Evolutionary conservation across 805 yeast genomes (phyloP), one percentile per base, ranked within the genome.

Genomic region (Saturnispora zaruensis): DNA sequence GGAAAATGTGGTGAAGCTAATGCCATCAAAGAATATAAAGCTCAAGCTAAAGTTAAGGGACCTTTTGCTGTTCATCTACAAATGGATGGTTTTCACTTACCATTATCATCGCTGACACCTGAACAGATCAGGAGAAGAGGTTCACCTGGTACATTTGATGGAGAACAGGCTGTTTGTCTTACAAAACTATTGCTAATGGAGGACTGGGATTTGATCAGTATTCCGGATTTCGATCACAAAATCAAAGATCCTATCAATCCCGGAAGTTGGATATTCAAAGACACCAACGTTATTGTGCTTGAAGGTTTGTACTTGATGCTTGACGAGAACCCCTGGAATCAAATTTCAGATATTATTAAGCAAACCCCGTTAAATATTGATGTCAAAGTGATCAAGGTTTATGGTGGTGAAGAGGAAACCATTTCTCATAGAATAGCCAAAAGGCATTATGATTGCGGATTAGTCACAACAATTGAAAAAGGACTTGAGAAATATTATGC

Each of bases 141-240:
- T 0, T 84, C 96, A 0, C 95, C 96, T 2, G 78, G 73, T 57
- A 89, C 97, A 0, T 91, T 90, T 67, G 90, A 90, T 60, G 77
- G 84, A 5, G 60, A 66, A 11, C 72, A 69, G 42, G 69, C 76
- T 14, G 73, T 68, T 1, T 60, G 53, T 4, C 58, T 74, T 16
- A 66, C 64, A 18, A 56, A 54, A 45, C 52, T 63, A 8, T 56
- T 77, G 25, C 56, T 58, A 7, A n/a, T 5, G 3, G 30, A 45
- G 0, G 42, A 37, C 20, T 50, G 55, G 54, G 28, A 25, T 11
- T 26, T 37, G 5, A 28, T 81, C 5, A 53, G 54, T 21, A 71
- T 78, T 7, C 95, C 96, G 0, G 81, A 85, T 25, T 88, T 88
- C 61, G 86, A 84, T 60, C 96, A 88, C 62, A 70, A 76, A 28